Evolutionary conservation across 2,329 filamentous ascomycete species (phyloP), one percentile per base, ranked within the genome.

Genomic region (Aureobasidium uvarum): DNA sequence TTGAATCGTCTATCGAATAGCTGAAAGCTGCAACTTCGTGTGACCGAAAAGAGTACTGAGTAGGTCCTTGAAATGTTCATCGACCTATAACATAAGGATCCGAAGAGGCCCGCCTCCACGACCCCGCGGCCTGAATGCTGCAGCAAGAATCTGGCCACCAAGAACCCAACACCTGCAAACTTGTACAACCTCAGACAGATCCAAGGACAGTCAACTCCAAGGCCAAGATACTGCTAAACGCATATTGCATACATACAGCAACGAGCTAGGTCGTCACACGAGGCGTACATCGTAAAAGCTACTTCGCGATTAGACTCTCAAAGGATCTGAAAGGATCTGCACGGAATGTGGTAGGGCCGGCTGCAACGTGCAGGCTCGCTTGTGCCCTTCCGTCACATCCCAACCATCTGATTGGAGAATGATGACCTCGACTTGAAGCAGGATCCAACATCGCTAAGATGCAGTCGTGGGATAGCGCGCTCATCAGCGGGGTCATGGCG

Each of bases 301-400:
- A 14, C 28, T 6, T 14, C 38, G 16, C 28, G 36, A 28, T 18
- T 41, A 20, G 33, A 31, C 54, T 58, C 18, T 23, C 11, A 13
- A 45, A 45, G 39, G 55, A 59, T 46, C 41, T 36, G 41, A 25
- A 36, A 36, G 41, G 55, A 59, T 59, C 55, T 46, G 41, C 55
- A 23, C 55, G 41, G 55, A 18, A 46, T 23, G n/a, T 14, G 55
- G 28, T 45, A 36, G 4, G 25, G 41, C 39, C 28, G 55, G 25
- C 16, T 36, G 16, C 16, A 20, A 46, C 20, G 28, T 59, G 41
- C 55, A 59, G 33, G 55, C 55, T 59, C 55, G 55, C 55, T 46
- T 59, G 39, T 23, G n/a, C 41, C 28, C n/a, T 8, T 48, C 36
- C 39, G 39, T 33, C 14, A 59, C 41, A 10, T 31, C 55, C 55